A percentile compares a stretch with the other conserved stretches of the same genome.
These are phyloP conservation scores for Debaryomyces tyrocola DNA, from an alignment of 805 yeast genomes.

Conservation along the genomic window DNA sequence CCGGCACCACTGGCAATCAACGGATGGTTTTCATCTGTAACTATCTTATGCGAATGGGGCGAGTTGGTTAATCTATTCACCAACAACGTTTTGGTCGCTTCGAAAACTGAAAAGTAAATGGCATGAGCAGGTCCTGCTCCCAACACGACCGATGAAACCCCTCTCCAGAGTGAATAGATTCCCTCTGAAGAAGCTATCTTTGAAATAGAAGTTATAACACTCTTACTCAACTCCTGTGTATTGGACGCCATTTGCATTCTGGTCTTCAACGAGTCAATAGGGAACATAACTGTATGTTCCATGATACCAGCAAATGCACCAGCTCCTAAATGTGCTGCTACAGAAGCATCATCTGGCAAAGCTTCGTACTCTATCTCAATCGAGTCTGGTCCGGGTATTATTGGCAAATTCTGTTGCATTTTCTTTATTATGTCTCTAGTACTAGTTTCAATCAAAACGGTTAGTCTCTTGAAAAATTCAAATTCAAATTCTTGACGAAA, in stretches of 20 bases:
- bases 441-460: too few species aligned
- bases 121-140: slow-evolving; percentile 99
- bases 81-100: slow-evolving; percentile 64
- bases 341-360: slow-evolving; percentile 81
- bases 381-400: slow-evolving; percentile 30
- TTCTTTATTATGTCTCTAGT: background rate
- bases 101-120: slow-evolving; percentile 92
- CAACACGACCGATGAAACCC: slow-evolving; percentile 83
- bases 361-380: slow-evolving; percentile 85
- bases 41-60: slow-evolving; percentile 37
- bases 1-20: slow-evolving; percentile 85
- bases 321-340: slow-evolving; percentile 79
- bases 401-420: slow-evolving; percentile 23
- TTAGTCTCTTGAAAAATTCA: too few species aligned
- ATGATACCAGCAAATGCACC: slow-evolving; percentile 99
- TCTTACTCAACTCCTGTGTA: slow-evolving; percentile 21
- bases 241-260: slow-evolving; percentile 71
- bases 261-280: slow-evolving; percentile 94
- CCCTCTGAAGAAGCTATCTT: slow-evolving; percentile 87
- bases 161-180: slow-evolving; percentile 85
- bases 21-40: slow-evolving; percentile 72
- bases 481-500: too few species aligned
- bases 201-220: slow-evolving; percentile 67
- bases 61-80: slow-evolving; percentile 40
- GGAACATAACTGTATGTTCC: slow-evolving; percentile 98